These are phyloP conservation scores for Suillus sp. DNA, from an alignment of 768 basidiomycete species.

Conservation along the genomic window DNA sequence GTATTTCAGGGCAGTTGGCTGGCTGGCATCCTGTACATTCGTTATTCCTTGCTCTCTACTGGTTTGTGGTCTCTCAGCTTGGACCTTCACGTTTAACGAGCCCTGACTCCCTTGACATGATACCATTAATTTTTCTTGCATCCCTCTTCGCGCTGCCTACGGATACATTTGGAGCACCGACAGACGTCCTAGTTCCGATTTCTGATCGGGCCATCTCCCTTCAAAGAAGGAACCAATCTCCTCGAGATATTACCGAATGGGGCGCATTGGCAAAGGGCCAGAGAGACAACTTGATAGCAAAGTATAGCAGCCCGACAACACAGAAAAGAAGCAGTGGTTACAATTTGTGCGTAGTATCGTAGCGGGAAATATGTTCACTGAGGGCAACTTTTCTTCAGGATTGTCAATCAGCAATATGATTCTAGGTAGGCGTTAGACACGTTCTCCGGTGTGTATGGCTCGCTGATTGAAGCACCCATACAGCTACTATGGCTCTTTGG, in stretches of 20 bases:
- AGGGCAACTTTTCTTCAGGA: slow-evolving; percentile 36
- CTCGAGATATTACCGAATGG: slow-evolving; percentile 14
- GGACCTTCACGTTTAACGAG: neutral
- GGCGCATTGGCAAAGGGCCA: slow-evolving; percentile 45
- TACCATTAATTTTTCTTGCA: slow-evolving; percentile 17
- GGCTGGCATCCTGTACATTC: neutral
- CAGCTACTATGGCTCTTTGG: slow-evolving; percentile 42
- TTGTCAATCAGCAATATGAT: slow-evolving; percentile 66
- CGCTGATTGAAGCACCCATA: slow-evolving; percentile 6
- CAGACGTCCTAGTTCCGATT: slow-evolving; percentile 4
- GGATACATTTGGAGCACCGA: slow-evolving; percentile 19
- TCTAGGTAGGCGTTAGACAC: slow-evolving; percentile 48
- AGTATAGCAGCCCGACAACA: slow-evolving; percentile 44
- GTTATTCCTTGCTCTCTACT: neutral
- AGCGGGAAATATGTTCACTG: slow-evolving; percentile 10
- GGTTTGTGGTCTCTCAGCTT: slow-evolving; percentile 1
- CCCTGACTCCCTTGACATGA: slow-evolving; percentile 17
- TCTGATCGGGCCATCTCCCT: slow-evolving; percentile 26
- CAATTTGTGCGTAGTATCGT: slow-evolving; percentile 45
- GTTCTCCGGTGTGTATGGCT: neutral
- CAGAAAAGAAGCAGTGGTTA: slow-evolving; percentile 50
- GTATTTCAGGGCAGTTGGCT: neutral
- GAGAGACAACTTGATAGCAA: slow-evolving; percentile 41
- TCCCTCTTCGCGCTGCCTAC: slow-evolving; percentile 18
- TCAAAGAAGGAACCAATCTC: slow-evolving; percentile 16